Evolutionary conservation across 2,329 filamentous ascomycete genomes (phyloP).

Genomic region (Coniella lustricola): DNA sequence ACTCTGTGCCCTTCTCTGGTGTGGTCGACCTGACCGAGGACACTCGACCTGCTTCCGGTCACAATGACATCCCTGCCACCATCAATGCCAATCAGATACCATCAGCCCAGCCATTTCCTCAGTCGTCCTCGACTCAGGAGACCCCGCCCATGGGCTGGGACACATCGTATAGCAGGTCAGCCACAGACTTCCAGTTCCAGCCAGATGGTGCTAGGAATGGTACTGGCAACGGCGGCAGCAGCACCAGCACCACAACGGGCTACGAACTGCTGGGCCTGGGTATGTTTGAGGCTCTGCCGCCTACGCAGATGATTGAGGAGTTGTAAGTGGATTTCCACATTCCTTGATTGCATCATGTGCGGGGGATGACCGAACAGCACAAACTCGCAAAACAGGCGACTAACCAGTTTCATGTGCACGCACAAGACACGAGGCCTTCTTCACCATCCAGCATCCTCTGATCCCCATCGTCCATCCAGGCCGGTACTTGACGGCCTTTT

Average conservation of each 20-base stretch:
- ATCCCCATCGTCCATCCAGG: constrained; percentile 72
- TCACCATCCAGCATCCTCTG: constrained; percentile 64
- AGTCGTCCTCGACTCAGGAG: no score
- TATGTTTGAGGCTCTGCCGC: constrained; percentile 73
- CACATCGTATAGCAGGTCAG: not conserved
- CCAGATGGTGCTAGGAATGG: no score
- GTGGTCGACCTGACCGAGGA: not conserved
- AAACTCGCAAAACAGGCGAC: no score
- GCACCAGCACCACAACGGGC: constrained; percentile 18
- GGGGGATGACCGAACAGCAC: no score
- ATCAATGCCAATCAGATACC: no score
- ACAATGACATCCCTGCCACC: no score
- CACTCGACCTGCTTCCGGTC: not conserved
- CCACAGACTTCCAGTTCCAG: constrained; percentile 1
- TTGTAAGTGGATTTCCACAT: constrained; percentile 46
- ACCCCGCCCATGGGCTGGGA: not conserved
- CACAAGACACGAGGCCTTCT: constrained; percentile 64
- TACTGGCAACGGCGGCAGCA: no score
- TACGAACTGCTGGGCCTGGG: constrained; percentile 74
- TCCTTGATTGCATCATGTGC: not conserved
- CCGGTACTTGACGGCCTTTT: constrained; percentile 68
- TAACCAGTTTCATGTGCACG: no score
- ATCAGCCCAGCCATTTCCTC: no score
- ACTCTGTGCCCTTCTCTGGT: no score
- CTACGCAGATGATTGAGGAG: constrained; percentile 73